Conservation (phyloP, 2,329 filamentous ascomycete species). For the Bipolaris cookei region DNA sequence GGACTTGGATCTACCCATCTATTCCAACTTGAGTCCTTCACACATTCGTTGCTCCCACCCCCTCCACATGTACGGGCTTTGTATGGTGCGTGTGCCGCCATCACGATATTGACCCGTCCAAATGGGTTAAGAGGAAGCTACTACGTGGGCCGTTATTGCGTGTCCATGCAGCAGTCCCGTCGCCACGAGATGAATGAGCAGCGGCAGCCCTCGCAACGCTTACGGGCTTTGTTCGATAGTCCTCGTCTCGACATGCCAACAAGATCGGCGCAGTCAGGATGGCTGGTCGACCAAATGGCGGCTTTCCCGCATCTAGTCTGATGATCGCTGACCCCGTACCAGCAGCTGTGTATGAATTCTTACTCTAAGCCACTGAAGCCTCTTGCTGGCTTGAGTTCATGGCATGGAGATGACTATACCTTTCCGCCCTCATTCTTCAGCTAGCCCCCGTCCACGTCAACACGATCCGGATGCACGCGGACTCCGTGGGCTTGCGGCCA, state of each 20-base stretch:
- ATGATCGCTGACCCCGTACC: slow-evolving; percentile 54
- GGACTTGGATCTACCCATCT: slow-evolving; percentile 56
- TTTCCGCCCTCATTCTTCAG: slow-evolving; percentile 23
- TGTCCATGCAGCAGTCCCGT: slow-evolving; percentile 43
- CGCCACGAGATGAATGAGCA: slow-evolving; percentile 46
- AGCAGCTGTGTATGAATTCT: slow-evolving; percentile 53
- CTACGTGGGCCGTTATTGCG: slow-evolving; percentile 56
- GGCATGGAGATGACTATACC: slow-evolving; percentile 47
- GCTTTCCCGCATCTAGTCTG: slow-evolving; percentile 53
- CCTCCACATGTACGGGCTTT: slow-evolving; percentile 50
- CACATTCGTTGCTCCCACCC: slow-evolving; percentile 9
- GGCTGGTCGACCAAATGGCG: slow-evolving; percentile 52
- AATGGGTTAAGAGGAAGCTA: slow-evolving; percentile 56
- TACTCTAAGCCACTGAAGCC: slow-evolving; percentile 53
- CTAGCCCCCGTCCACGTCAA: background rate
- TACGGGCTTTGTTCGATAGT: slow-evolving; percentile 54
- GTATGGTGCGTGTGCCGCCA: slow-evolving; percentile 53
- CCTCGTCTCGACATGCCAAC: slow-evolving; percentile 45
- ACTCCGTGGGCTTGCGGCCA: slow-evolving; percentile 50
- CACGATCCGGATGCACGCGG: slow-evolving; percentile 53
- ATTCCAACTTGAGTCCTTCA: slow-evolving; percentile 59
- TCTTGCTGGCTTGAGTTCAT: slow-evolving; percentile 47
- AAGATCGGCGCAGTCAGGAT: slow-evolving; percentile 56
- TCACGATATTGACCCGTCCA: slow-evolving; percentile 54
- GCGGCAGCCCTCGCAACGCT: slow-evolving; percentile 50